Base-by-base conservation (phyloP, 1,139 yeast genomes). In the Sugiyamaella xylanicola region DNA sequence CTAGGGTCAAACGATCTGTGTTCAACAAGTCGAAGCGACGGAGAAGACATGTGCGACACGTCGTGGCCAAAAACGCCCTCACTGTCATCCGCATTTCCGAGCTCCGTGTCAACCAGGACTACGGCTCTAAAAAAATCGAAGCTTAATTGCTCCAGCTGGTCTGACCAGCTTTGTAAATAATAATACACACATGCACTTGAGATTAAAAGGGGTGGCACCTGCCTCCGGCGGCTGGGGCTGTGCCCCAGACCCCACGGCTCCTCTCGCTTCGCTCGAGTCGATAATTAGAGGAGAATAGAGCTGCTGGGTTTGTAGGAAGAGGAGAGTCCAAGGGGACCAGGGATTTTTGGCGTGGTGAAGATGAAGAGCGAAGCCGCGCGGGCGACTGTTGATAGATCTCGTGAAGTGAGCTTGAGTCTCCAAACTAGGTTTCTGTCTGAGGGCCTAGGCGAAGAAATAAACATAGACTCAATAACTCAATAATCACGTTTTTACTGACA, bases 1-100 rank as follows among this genome's bases (percentile, higher is more conserved):
- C 97, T 1, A 83, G 88, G 65, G 87, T 87, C 62, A 95, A 95
- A 60, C 81, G 87, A 73, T 79, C 83, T 62, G 79, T 85, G 47
- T 85, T 83, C 69, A 85, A 82, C 61, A 76, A 79, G 54, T 84
- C 86, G 5, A 88, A 87, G 71, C 85, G 86, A 70, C 84, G 98
- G 74, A 82, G 90, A 65, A 83, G 99, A 74, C 88, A 91, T 68
- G 83, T 82, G 50, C 86, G 90, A 69, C 93, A 91, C 59, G 83
- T 85, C 41, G 81, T 82, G 17, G 86, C 86, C 53, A 91, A 92
- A 74, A 92, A 88, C 58, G 84, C 81, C 65, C 82, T 89, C 65
- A 93, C 99, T 2, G 84, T 89, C 47, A 74, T 93, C 65, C 82
- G 93, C 71, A 85, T 93, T 54, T 81, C 85, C 54, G 96, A 92